Evolutionary conservation across 2,329 filamentous ascomycete species (phyloP), one percentile per base, ranked within the genome.

Genomic region (Sclerotinia glacialis): DNA sequence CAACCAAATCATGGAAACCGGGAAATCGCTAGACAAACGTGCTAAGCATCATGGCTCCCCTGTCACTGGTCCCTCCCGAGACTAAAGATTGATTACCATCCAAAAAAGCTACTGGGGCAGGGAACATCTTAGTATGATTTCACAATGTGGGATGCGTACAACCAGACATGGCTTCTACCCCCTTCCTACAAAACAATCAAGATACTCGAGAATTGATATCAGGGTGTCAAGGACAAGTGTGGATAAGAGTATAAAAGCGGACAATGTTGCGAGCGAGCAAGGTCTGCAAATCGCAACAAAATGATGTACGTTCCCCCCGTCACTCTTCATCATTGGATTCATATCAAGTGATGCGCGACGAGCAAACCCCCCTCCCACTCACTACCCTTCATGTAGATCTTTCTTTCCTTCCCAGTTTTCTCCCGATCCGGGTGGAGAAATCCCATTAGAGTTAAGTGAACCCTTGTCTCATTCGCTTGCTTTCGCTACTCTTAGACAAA

Each of bases 401-500:
- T 49, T 44, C 31, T 34, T 16, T 49, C 21, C 16, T 61, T 61
- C 44, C 58, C 44, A 60, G 21, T 37, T 28, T 40, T 60, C 58
- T 44, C 56, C 53, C 44, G 23, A 49, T 60, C 28, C 44, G 58
- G 58, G 44, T 49, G 44, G 44, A 44, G 58, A 49, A 37, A 61
- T 61, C 44, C 58, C 58, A 49, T 61, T 61, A 37, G 34, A 61
- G 58, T 49, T 26, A 12, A 49, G 3, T 49, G 28, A 61, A 60
- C 64, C 64, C 64, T 34, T 60, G 54, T 40, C 42, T 40, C 34
- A 61, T 18, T 65, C 64, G 64, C 64, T 60, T 53, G 26, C 14
- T 42, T 65, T 65, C 64, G 31, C 64, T 65, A 52, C 64, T 60
- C 54, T 60, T 23, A 59, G 56, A 65, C 64, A 65, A 61, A 60